Conservation (phyloP, 495 filamentous ascomycete species). For the Aspergillus biplanus region DNA sequence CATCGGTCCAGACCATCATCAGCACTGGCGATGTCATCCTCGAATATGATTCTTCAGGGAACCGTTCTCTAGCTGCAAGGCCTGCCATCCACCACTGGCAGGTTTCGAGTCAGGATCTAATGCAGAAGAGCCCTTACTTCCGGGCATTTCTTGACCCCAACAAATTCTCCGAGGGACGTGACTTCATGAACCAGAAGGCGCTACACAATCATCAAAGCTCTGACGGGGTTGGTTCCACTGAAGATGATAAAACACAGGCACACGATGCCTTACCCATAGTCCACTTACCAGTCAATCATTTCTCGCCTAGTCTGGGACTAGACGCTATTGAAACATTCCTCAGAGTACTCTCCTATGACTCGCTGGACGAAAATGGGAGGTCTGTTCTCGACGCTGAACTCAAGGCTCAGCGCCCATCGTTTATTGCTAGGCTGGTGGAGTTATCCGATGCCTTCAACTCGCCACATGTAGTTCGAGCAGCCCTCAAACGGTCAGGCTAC, state of each 20-base stretch:
- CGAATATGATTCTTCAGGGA: slow-evolving; percentile 32
- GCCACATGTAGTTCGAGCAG: slow-evolving; percentile 24
- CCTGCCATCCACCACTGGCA: slow-evolving; percentile 35
- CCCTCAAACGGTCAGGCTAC: slow-evolving; percentile 31
- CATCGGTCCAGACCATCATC: slow-evolving; percentile 27
- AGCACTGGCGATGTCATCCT: slow-evolving; percentile 41
- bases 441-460: slow-evolving; percentile 46
- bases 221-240: background rate
- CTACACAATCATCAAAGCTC: background rate
- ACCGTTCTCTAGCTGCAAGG: background rate
- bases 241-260: background rate
- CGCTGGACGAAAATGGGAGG: slow-evolving; percentile 27
- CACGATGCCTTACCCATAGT: slow-evolving; percentile 32
- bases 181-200: slow-evolving; percentile 34
- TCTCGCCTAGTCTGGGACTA: slow-evolving; percentile 33
- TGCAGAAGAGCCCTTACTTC: slow-evolving; percentile 48
- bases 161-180: slow-evolving; percentile 53
- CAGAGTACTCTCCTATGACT: slow-evolving; percentile 36
- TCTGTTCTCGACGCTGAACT: slow-evolving; percentile 30
- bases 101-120: slow-evolving; percentile 38
- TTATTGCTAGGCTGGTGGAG: slow-evolving; percentile 39
- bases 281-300: slow-evolving; percentile 28
- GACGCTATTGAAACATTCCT: slow-evolving; percentile 46
- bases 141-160: slow-evolving; percentile 47
- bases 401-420: slow-evolving; percentile 31